These are phyloP conservation scores for Melampsora occidentalis DNA, from an alignment of 1,284 basidiomycete species.

Conservation along the genomic window DNA sequence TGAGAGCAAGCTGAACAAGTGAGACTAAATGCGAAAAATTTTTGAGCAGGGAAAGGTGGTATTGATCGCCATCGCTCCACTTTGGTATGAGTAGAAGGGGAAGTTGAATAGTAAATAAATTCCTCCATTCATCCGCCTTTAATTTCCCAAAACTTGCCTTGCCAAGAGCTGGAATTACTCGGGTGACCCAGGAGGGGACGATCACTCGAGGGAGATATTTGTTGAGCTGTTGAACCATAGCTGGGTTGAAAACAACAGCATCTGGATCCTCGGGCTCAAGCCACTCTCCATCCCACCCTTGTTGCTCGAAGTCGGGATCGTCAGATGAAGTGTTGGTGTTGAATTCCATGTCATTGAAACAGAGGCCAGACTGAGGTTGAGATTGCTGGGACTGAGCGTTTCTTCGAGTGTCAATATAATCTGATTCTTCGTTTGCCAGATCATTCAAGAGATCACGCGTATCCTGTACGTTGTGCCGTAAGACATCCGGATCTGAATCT, in stretches of 20 bases:
- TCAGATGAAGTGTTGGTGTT: neutral
- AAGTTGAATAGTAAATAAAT: constrained; percentile 21
- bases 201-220: neutral
- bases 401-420: neutral
- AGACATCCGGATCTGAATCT: neutral
- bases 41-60: constrained; percentile 2
- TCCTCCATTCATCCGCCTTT: constrained; percentile 32
- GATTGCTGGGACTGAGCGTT: too few relatives aligned
- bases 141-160: constrained; percentile 16
- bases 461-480: neutral
- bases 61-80: constrained; percentile 1
- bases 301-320: constrained; percentile 6
- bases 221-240: constrained; percentile 10
- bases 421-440: neutral
- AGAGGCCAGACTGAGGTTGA: neutral
- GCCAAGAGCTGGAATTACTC: constrained; percentile 32
- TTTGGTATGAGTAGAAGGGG: constrained; percentile 9
- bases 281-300: constrained; percentile 30
- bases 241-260: neutral
- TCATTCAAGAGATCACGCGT: neutral
- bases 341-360: constrained; percentile 12
- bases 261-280: neutral
- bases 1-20: neutral
- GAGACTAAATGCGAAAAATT: constrained; percentile 22
- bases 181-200: constrained; percentile 22